A percentile compares a stretch with the other conserved stretches of the same genome.
phyloP scores from a whole-genome alignment of 768 basidiomycete genomes.

The Lactarius vividus region DNA sequence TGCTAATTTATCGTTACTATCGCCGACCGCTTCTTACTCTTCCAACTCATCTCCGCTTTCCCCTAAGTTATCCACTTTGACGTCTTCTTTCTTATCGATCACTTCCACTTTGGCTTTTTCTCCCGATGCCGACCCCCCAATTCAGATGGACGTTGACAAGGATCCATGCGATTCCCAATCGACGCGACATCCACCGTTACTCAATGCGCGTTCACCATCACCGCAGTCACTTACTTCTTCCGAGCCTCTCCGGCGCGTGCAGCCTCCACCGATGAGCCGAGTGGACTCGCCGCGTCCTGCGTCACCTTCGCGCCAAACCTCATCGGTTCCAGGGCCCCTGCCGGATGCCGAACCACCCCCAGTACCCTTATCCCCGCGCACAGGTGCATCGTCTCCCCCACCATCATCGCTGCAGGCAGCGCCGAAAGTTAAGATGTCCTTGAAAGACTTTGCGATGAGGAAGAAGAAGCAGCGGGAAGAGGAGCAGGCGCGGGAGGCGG shows the following conservation, averaged over 20 bases:
- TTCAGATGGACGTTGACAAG: constrained; percentile 22
- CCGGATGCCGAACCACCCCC: constrained; percentile 6
- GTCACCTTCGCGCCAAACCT: neutral
- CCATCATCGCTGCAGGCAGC: neutral
- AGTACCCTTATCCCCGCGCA: neutral
- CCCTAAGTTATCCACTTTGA: constrained; percentile 29
- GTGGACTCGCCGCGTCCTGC: neutral
- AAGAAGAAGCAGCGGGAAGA: constrained; percentile 29
- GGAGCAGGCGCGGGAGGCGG: constrained; percentile 11
- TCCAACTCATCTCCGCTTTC: constrained; percentile 27
- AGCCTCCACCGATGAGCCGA: neutral
- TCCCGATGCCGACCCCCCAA: constrained; percentile 6
- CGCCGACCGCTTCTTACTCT: constrained; percentile 31
- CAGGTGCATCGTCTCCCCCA: constrained; percentile 2
- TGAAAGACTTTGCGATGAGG: constrained; percentile 28
- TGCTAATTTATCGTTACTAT: constrained; percentile 50
- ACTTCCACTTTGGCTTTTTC: constrained; percentile 5
- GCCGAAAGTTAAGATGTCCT: constrained; percentile 29
- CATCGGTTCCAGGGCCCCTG: neutral
- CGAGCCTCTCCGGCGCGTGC: constrained; percentile 15
- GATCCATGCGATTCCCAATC: neutral
- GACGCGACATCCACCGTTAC: neutral
- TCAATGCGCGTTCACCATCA: constrained; percentile 9
- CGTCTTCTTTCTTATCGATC: constrained; percentile 17
- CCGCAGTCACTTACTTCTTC: constrained; percentile 7